Conservation (phyloP, 306 rosid species). For the Comarum palustre region DNA sequence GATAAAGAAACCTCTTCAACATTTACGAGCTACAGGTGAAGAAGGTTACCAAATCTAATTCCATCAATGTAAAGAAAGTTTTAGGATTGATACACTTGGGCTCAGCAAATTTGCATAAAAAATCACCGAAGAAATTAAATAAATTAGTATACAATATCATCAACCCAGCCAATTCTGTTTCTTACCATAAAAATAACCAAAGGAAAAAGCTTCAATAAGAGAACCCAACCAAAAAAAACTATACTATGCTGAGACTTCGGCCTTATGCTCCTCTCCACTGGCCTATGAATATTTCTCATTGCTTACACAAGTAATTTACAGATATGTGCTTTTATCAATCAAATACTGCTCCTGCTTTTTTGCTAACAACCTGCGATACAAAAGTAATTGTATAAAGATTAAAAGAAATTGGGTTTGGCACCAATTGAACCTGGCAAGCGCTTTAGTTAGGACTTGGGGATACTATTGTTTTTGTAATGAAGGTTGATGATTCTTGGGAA, state of each 20-base stretch:
- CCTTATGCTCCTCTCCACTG: constrained; percentile 12
- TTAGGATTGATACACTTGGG: background rate
- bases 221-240: constrained; percentile 18
- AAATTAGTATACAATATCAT: background rate
- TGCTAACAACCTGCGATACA: constrained; percentile 26
- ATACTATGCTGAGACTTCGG: constrained; percentile 4
- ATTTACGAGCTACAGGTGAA: no score
- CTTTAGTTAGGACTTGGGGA: background rate
- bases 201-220: background rate
- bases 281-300: constrained; percentile 15
- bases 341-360: constrained; percentile 23
- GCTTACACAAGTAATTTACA: constrained; percentile 39
- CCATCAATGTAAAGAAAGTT: no score
- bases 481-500: background rate
- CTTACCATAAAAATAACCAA: background rate
- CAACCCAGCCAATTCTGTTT: background rate
- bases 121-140: constrained; percentile 11
- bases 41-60: no score
- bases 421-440: background rate
- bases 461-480: background rate
- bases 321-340: constrained; percentile 26
- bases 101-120: background rate
- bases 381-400: background rate
- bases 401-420: background rate
- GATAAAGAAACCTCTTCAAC: no score